These are phyloP conservation scores for Malassezia nana DNA, from an alignment of 1,284 basidiomycete species.

Conservation along the genomic window DNA sequence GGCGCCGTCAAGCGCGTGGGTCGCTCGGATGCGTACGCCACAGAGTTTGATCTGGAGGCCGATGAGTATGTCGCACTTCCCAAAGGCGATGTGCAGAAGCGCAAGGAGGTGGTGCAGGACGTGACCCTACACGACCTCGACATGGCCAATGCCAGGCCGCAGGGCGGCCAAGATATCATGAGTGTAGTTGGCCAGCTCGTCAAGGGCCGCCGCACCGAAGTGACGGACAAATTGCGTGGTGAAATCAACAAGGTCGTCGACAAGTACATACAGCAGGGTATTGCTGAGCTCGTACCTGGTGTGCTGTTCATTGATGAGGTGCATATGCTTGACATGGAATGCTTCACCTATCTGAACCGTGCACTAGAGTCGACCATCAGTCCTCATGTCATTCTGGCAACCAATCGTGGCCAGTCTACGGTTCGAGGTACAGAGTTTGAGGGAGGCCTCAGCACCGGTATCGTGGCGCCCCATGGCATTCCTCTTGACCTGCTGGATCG, in stretches of 20 bases:
- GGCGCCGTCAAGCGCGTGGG: constrained; percentile 97
- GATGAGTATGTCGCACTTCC: constrained; percentile 96
- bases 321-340: constrained; percentile 99
- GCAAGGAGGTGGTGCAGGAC: constrained; percentile 93
- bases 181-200: constrained; percentile 95
- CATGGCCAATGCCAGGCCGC: constrained; percentile 88
- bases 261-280: constrained; percentile 92
- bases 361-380: constrained; percentile 91
- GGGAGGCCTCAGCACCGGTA: constrained; percentile 55
- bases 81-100: constrained; percentile 95
- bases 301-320: constrained; percentile 99
- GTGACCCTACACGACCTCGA: constrained; percentile 93
- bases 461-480: constrained; percentile 83
- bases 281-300: constrained; percentile 92
- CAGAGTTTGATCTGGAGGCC: constrained; percentile 95
- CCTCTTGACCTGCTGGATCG: constrained; percentile 88
- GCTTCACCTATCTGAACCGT: constrained; percentile 95
- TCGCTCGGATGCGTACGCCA: constrained; percentile 91
- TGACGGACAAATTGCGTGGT: constrained; percentile 86
- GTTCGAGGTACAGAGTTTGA: constrained; percentile 70
- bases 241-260: constrained; percentile 99
- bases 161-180: constrained; percentile 94
- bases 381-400: constrained; percentile 91
- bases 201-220: constrained; percentile 84
- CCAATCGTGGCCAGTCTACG: constrained; percentile 81